These are phyloP conservation scores for Solanum arcanum DNA, from an alignment of 257 asterid species.

Conservation along the genomic window DNA sequence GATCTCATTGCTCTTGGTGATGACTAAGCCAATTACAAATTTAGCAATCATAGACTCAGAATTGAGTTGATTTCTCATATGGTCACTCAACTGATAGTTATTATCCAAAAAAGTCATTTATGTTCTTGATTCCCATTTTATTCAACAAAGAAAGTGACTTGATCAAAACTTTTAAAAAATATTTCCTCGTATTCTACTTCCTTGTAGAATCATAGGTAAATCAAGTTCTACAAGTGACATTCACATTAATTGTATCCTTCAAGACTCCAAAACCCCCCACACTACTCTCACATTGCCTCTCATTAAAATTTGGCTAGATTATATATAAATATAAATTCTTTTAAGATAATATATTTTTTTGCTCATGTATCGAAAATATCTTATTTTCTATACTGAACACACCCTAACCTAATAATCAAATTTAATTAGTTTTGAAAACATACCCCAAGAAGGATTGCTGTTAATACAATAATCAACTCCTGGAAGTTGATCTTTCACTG, in stretches of 20 bases:
- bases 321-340: background rate
- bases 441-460: slow-evolving; percentile 90
- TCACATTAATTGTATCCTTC: background rate
- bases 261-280: background rate
- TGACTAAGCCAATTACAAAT: background rate
- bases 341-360: background rate
- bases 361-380: background rate
- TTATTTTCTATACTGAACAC: background rate
- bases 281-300: background rate
- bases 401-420: background rate
- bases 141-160: background rate
- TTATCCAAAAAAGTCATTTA: background rate
- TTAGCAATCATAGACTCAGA: background rate
- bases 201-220: background rate
- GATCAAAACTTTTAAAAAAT: background rate
- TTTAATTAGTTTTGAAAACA: background rate
- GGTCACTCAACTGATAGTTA: background rate
- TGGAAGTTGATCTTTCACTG: slow-evolving; percentile 70
- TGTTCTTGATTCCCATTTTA: background rate
- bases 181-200: background rate
- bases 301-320: background rate
- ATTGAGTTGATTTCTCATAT: background rate
- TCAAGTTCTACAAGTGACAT: background rate
- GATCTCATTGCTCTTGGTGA: background rate
- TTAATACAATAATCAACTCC: slow-evolving; percentile 62